Conservation (phyloP, 1,284 basidiomycete genomes). For the Tilletiopsis washingtonensis region DNA sequence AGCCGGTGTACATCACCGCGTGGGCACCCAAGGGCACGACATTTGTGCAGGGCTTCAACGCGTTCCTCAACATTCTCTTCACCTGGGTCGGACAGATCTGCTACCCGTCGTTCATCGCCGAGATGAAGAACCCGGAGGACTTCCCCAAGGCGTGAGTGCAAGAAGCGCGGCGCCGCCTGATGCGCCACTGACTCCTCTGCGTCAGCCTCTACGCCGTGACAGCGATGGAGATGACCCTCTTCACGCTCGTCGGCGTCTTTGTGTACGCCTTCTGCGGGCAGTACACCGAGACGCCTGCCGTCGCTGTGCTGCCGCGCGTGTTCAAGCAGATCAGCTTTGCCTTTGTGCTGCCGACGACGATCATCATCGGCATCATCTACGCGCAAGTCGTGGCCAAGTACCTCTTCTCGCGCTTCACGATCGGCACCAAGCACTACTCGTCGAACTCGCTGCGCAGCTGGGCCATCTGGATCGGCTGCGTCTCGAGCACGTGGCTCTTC, state of each 20-base stretch:
- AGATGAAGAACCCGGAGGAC: conserved; percentile 58
- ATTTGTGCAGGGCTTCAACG: conserved; percentile 55
- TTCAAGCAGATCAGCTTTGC: conserved; percentile 42
- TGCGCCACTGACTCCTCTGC: no score
- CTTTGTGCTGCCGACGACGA: conserved; percentile 44
- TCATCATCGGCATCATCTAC: conserved; percentile 47
- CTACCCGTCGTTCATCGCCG: conserved; percentile 53
- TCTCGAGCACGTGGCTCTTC: conserved; percentile 56
- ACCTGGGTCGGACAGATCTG: neutral
- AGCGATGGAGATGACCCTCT: conserved; percentile 57
- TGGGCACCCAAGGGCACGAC: conserved; percentile 50
- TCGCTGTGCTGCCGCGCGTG: conserved; percentile 19
- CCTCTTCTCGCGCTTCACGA: conserved; percentile 37
- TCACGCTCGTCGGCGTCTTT: conserved; percentile 58
- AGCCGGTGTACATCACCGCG: conserved; percentile 26
- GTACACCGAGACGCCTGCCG: conserved; percentile 35
- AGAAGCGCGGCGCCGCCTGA: no score
- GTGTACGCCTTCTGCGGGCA: conserved; percentile 56
- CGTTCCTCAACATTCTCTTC: conserved; percentile 49
- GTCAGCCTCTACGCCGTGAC: conserved; percentile 50
- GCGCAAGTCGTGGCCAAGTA: conserved; percentile 42
- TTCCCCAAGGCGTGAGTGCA: conserved; percentile 63
- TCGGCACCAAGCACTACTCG: conserved; percentile 42
- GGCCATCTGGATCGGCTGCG: conserved; percentile 57
- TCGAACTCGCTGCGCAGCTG: conserved; percentile 58